A percentile compares a stretch with the other conserved stretches of the same genome.
Conservation (phyloP, 306 rosid species). For the barrel medic (Medicago truncatula) region MtrunA17r5.0-ANR NC_053046.1:40625501-40626000, state of each 20-base stretch:
- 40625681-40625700: constrained; percentile 28
- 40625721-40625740: constrained; percentile 43
- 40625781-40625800: constrained; percentile 24
- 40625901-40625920: constrained; percentile 1
- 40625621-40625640: too few species aligned
- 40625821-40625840: constrained; percentile 39
- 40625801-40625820: constrained; percentile 8
- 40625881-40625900: constrained; percentile 13
- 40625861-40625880: constrained; percentile 1
- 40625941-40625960: constrained; percentile 12
- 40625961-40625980: constrained; percentile 27
- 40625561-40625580: too few species aligned
- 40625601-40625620: too few species aligned
- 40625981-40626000: background rate
- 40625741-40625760: constrained; percentile 4
- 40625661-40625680: background rate
- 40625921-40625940: background rate
- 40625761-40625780: constrained; percentile 24
- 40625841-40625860: constrained; percentile 18
- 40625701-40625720: constrained; percentile 10
- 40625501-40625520: constrained; percentile 8
- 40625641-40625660: too few species aligned
- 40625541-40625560: too few species aligned
- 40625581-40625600: too few species aligned
- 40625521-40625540: constrained; percentile 6